phyloP scores from a whole-genome alignment of 345 rosid species.

The Euphorbia lathyris region DNA sequence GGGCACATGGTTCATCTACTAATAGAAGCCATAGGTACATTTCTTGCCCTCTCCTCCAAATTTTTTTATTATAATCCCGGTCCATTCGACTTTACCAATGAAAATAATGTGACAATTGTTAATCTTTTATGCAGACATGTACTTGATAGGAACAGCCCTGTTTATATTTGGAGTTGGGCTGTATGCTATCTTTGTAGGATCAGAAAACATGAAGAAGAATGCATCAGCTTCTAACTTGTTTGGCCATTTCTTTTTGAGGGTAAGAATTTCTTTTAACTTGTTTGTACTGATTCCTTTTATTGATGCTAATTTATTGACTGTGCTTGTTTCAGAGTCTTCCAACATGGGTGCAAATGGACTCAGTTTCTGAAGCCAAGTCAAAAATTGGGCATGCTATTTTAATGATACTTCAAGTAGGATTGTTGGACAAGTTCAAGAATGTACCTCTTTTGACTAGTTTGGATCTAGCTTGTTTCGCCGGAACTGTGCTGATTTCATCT shows the following conservation, averaged over 20 bases:
- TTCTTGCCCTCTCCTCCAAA: background rate
- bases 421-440: constrained; percentile 59
- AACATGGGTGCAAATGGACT: constrained; percentile 46
- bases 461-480: constrained; percentile 73
- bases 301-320: background rate
- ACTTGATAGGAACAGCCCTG: constrained; percentile 62
- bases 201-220: constrained; percentile 26
- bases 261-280: constrained; percentile 2
- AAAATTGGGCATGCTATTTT: constrained; percentile 63
- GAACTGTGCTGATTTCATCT: constrained; percentile 51
- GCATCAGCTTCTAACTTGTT: constrained; percentile 42
- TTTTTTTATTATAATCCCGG: background rate
- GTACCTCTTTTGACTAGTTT: constrained; percentile 44
- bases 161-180: constrained; percentile 57
- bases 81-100: too few species aligned
- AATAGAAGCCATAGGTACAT: constrained; percentile 63
- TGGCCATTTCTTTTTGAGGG: constrained; percentile 51
- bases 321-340: constrained; percentile 42
- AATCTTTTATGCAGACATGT: constrained; percentile 54
- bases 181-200: constrained; percentile 57
- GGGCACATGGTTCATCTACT: constrained; percentile 43
- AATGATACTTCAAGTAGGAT: constrained; percentile 72
- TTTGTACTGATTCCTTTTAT: background rate
- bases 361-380: constrained; percentile 59
- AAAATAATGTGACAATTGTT: background rate